These are phyloP conservation scores for Hanseniaspora mollemarum DNA, from an alignment of 805 yeast genomes.

Conservation along the genomic window DNA sequence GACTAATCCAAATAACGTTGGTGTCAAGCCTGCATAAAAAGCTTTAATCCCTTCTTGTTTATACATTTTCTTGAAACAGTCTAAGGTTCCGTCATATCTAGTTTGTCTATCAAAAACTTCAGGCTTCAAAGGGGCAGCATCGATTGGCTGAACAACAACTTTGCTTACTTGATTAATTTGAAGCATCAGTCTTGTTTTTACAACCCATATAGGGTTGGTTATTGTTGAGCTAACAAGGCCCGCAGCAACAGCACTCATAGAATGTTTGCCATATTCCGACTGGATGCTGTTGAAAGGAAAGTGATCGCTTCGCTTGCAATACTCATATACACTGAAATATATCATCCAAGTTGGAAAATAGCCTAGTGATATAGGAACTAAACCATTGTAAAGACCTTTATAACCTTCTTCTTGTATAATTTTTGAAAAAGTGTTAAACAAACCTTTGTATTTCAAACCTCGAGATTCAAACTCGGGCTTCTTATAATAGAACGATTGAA, in stretches of 20 bases:
- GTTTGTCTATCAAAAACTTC: slow-evolving; percentile 17
- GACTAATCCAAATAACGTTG: slow-evolving; percentile 77
- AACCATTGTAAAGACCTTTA: slow-evolving; percentile 75
- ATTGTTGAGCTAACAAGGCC: slow-evolving; percentile 75
- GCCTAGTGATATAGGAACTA: slow-evolving; percentile 85
- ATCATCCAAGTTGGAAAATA: slow-evolving; percentile 97
- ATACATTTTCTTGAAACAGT: slow-evolving; percentile 75
- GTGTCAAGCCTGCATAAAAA: slow-evolving; percentile 80
- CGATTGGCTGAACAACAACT: slow-evolving; percentile 33
- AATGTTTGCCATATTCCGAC: slow-evolving; percentile 30
- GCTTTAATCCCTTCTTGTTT: slow-evolving; percentile 65
- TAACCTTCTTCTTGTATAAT: slow-evolving; percentile 71
- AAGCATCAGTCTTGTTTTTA: slow-evolving; percentile 86
- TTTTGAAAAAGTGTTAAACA: slow-evolving; percentile 49
- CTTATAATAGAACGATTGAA: slow-evolving; percentile 46
- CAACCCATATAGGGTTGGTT: slow-evolving; percentile 96
- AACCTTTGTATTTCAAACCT: slow-evolving; percentile 42
- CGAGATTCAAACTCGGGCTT: slow-evolving; percentile 18
- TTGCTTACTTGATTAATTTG: slow-evolving; percentile 36
- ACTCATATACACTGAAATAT: slow-evolving; percentile 81
- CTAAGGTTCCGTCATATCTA: slow-evolving; percentile 60
- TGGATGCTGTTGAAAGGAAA: slow-evolving; percentile 15
- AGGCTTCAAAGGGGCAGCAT: slow-evolving; percentile 1
- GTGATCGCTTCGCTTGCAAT: slow-evolving; percentile 41
- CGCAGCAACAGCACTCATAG: slow-evolving; percentile 64